Evolutionary conservation across 2,329 filamentous ascomycete species (phyloP).

Genomic region (Pseudopyricularia javanii): DNA sequence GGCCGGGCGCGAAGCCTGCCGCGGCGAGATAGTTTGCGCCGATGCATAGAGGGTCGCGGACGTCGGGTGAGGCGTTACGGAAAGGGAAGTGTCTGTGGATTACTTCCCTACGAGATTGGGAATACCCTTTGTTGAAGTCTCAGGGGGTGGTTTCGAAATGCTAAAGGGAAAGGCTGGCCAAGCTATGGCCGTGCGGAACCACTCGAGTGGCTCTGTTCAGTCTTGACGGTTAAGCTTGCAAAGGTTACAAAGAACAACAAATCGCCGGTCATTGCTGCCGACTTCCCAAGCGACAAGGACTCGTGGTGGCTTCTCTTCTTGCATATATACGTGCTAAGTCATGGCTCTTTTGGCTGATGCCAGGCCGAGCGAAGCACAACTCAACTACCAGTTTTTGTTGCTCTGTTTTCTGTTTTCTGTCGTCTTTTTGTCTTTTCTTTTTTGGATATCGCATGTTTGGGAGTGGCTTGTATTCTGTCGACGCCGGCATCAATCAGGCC

Average conservation of each 20-base stretch:
- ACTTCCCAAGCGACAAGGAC: no score
- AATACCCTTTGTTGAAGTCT: neutral
- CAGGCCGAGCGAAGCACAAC: neutral
- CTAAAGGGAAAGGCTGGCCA: no score
- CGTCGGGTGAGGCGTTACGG: neutral
- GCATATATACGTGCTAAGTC: no score
- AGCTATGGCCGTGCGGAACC: no score
- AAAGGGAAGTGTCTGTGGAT: neutral
- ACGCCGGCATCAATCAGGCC: neutral
- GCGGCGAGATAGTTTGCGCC: constrained; percentile 6
- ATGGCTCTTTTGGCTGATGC: neutral
- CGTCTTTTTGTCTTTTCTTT: neutral
- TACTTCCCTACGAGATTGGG: neutral
- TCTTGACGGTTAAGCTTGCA: no score
- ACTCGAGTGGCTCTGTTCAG: no score
- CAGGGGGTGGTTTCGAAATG: no score
- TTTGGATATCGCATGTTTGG: neutral
- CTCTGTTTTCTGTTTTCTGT: neutral
- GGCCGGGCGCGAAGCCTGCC: constrained; percentile 3
- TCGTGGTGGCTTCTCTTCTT: no score
- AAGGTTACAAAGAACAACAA: no score
- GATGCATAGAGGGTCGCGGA: no score
- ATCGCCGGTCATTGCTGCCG: no score
- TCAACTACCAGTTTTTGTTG: neutral
- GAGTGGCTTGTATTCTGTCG: neutral